Percentiles rank a stretch among this genome's conserved stretches.
phyloP scores from a whole-genome alignment of 371 early-diverging fungal genomes.

The Actinomortierella ambigua region DNA sequence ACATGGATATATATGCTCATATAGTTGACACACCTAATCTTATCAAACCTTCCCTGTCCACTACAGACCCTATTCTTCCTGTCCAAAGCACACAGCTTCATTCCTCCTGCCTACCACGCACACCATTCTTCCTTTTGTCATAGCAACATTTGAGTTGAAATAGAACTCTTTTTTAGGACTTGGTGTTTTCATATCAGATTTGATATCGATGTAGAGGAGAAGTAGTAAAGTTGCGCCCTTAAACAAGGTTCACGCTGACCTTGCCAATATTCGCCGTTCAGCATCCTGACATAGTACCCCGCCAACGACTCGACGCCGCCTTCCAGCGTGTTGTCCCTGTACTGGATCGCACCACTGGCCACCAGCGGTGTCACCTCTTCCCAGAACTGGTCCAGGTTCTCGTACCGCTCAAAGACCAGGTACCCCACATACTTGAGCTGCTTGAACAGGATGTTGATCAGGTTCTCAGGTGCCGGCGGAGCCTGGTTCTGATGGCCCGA shows the following conservation, averaged over 20 bases:
- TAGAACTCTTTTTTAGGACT: too few relatives aligned
- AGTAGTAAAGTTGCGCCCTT: too few relatives aligned
- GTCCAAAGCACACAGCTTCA: too few relatives aligned
- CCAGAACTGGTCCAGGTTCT: constrained; percentile 46
- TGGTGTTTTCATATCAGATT: too few relatives aligned
- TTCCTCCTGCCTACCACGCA: too few relatives aligned
- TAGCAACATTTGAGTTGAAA: too few relatives aligned
- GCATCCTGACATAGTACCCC: constrained; percentile 68
- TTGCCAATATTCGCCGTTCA: constrained; percentile 87
- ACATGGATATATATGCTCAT: too few relatives aligned
- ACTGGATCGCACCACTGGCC: constrained; percentile 55
- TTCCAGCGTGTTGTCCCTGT: constrained; percentile 53
- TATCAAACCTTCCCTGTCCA: too few relatives aligned
- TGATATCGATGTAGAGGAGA: too few relatives aligned
- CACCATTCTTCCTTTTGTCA: too few relatives aligned
- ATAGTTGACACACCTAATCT: too few relatives aligned
- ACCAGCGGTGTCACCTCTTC: constrained; percentile 53
- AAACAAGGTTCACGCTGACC: constrained; percentile 74
- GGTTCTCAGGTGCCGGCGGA: constrained; percentile 49
- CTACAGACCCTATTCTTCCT: too few relatives aligned
- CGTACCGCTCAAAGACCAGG: constrained; percentile 50
- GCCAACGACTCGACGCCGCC: constrained; percentile 81
- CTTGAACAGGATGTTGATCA: constrained; percentile 53
- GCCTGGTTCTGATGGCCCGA: constrained; percentile 60
- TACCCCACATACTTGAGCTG: constrained; percentile 61